Conservation (phyloP, 2,329 filamentous ascomycete species). For the Raffaelea arxii region DNA sequence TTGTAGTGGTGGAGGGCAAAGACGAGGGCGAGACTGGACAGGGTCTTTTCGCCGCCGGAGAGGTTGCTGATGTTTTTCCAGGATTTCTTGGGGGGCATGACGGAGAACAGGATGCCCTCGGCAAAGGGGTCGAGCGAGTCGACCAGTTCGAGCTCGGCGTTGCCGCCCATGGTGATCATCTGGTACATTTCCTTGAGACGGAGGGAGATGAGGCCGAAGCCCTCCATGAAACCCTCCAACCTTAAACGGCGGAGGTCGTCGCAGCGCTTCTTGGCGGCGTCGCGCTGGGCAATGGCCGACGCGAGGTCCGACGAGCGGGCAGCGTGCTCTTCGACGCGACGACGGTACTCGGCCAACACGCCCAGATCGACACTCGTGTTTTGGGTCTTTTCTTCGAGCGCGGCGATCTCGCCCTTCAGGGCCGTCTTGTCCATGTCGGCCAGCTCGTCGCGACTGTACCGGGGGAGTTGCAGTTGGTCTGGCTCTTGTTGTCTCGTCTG, state of each 20-base stretch:
- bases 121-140: constrained; percentile 94
- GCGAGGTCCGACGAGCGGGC: constrained; percentile 66
- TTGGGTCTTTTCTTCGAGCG: constrained; percentile 61
- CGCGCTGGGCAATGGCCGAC: constrained; percentile 65
- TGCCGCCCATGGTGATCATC: constrained; percentile 99
- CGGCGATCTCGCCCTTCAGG: constrained; percentile 52
- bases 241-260: constrained; percentile 86
- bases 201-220: constrained; percentile 87
- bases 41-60: constrained; percentile 92
- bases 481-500: too few relatives aligned
- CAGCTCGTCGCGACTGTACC: constrained; percentile 64
- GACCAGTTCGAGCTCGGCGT: constrained; percentile 93
- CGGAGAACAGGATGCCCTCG: constrained; percentile 91
- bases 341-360: constrained; percentile 44
- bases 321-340: constrained; percentile 28
- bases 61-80: constrained; percentile 99
- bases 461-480: constrained; percentile 52
- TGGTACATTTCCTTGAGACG: constrained; percentile 99
- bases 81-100: constrained; percentile 99
- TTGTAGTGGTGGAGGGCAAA: constrained; percentile 98
- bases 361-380: constrained; percentile 81
- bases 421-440: constrained; percentile 54
- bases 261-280: constrained; percentile 81
- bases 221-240: constrained; percentile 96
- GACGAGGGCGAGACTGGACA: constrained; percentile 87